phyloP scores from a whole-genome alignment of 1,139 yeast species.

The Scheffersomyces lignicola region DNA sequence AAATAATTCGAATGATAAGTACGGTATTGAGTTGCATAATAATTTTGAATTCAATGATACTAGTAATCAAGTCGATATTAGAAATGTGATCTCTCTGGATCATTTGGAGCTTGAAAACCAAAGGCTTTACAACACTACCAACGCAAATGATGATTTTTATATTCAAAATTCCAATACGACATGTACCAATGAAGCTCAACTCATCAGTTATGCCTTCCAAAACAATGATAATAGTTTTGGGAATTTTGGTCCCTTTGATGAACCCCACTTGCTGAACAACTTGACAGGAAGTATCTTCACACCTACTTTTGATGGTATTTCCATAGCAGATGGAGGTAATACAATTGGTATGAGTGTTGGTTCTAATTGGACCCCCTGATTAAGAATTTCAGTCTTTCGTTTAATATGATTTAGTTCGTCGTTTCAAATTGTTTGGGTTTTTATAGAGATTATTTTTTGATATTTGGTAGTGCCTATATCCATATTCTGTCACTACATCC shows the following conservation, averaged over 20 bases:
- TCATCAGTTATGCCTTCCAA: background rate
- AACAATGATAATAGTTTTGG: background rate
- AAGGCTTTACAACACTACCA: too few species aligned
- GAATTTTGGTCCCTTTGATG: background rate
- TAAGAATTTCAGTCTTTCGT: too few species aligned
- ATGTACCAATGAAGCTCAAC: background rate
- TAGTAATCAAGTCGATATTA: too few species aligned
- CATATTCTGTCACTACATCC: too few species aligned
- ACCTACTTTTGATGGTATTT: constrained; percentile 1
- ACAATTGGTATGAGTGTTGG: too few species aligned
- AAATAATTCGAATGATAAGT: background rate
- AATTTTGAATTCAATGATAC: background rate
- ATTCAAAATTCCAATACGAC: background rate
- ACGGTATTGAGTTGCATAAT: background rate
- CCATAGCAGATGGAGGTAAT: background rate
- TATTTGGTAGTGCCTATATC: too few species aligned
- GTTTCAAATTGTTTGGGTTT: too few species aligned
- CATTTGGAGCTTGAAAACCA: too few species aligned
- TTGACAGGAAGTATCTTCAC: background rate
- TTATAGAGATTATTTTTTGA: too few species aligned
- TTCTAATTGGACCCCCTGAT: too few species aligned
- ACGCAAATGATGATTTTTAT: background rate
- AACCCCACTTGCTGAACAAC: background rate
- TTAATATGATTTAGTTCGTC: too few species aligned
- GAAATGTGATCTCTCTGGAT: too few species aligned